Conservation (phyloP, 345 rosid genomes). For the Arabis alpina region DNA sequence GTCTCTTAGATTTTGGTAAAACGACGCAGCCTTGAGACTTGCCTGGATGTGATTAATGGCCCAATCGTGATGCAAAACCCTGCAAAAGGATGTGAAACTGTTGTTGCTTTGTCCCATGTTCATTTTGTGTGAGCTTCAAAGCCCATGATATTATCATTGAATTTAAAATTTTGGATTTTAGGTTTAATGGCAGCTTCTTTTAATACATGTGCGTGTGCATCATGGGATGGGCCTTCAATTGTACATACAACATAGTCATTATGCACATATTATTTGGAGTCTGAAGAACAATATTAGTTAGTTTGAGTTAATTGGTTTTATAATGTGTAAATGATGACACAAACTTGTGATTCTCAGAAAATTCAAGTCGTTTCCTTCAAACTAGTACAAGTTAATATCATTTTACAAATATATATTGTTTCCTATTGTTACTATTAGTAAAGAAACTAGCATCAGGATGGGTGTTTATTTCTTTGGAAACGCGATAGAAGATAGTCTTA, state of each 20-base stretch:
- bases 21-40: slow-evolving; percentile 29
- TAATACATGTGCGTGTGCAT: neutral
- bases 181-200: neutral
- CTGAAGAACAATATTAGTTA: neutral
- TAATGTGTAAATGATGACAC: neutral
- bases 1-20: slow-evolving; percentile 41
- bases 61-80: slow-evolving; percentile 1
- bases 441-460: slow-evolving; percentile 1
- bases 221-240: neutral
- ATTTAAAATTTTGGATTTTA: neutral
- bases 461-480: neutral
- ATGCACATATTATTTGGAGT: neutral
- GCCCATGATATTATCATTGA: neutral
- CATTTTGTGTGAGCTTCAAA: slow-evolving; percentile 16
- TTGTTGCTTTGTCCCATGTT: slow-evolving; percentile 11
- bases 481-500: neutral
- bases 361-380: slow-evolving; percentile 3
- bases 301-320: neutral
- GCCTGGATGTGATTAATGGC: slow-evolving; percentile 9
- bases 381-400: neutral
- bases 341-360: neutral
- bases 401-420: neutral
- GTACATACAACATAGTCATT: neutral
- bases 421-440: neutral
- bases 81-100: neutral